Base-by-base conservation (phyloP, 2,329 filamentous ascomycete species). In the Exophiala calicioides region DNA sequence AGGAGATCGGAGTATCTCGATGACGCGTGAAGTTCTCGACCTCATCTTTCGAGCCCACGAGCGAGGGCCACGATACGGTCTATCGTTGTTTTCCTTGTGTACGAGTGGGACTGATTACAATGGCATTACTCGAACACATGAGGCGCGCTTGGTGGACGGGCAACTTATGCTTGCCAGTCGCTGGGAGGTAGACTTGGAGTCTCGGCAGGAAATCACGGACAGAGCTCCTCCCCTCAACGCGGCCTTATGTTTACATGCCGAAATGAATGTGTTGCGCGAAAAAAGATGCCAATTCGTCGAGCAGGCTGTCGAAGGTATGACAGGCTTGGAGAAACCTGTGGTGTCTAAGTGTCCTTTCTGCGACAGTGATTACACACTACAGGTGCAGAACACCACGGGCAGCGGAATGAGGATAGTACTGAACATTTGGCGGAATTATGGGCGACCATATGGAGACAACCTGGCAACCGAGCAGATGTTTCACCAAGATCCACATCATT, bases 271-370 rank as follows among this genome's bases (percentile, higher is more conserved):
- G 26, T 9, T 32, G n/a, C 26, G 27, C 15, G 33, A 44, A 6
- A 30, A 50, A 27, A 39, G 16, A 44, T 50, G 24, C 40, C 30
- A 38, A 23, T 32, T 36, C 31, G 16, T 50, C 38, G 36, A 42
- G 41, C 41, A 43, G 44, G 36, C 35, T 23, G 35, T 50, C 26
- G 15, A 13, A 42, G 35, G 27, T 15, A 46, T 50, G 36, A 43
- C 24, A 43, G 45, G 45, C 42, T 42, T 42, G 31, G 41, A 46
- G 34, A 45, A 34, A 36, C 41, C 27, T 13, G 43, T 40, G 19
- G 27, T 50, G 16, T 50, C 47, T 39, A 53, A 53, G 43, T 53
- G 50, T 38, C 16, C 37, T 18, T 50, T 47, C 47, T 50, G 47
- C 43, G 50, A 47, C 26, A 40, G 38, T 44, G 43, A 50, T 38